phyloP scores from a whole-genome alignment of 352 stramenopile species.

The Aphanomyces cochlioides region DNA sequence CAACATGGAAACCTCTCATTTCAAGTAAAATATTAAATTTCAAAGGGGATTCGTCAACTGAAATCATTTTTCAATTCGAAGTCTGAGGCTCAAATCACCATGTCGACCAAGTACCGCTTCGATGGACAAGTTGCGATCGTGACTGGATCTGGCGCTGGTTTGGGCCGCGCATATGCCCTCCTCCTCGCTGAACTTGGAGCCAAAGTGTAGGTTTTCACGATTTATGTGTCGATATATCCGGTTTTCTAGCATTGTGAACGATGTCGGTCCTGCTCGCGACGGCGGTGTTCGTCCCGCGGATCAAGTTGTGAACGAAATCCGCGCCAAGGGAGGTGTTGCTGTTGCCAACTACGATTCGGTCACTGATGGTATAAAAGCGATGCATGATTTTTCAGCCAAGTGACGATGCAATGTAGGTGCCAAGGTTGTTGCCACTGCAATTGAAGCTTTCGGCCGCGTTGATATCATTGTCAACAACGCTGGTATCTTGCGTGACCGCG shows the following conservation, averaged over 20 bases:
- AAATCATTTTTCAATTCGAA: too few species aligned
- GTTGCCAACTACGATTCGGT: slow-evolving; percentile 83
- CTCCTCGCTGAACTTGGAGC: slow-evolving; percentile 68
- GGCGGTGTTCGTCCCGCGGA: slow-evolving; percentile 48
- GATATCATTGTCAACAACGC: slow-evolving; percentile 93
- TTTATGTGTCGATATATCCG: too few species aligned
- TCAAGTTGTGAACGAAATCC: slow-evolving; percentile 74
- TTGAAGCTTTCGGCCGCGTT: slow-evolving; percentile 63
- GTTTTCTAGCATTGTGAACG: slow-evolving; percentile 63
- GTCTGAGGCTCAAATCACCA: neutral
- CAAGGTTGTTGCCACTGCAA: slow-evolving; percentile 72
- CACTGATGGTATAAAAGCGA: slow-evolving; percentile 38
- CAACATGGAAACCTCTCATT: too few species aligned
- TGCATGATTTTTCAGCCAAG: neutral
- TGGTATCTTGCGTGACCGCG: slow-evolving; percentile 89
- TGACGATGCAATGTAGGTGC: slow-evolving; percentile 35
- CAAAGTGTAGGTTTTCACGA: slow-evolving; percentile 61
- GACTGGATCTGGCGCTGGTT: slow-evolving; percentile 66
- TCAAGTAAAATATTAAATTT: too few species aligned
- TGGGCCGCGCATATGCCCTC: slow-evolving; percentile 71
- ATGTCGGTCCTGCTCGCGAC: slow-evolving; percentile 39
- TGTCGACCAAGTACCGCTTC: slow-evolving; percentile 56
- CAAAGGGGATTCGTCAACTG: too few species aligned
- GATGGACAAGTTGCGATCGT: slow-evolving; percentile 75
- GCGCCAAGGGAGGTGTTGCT: slow-evolving; percentile 62